Conservation (phyloP, 805 yeast species). For the Dipodascus albidus region DNA sequence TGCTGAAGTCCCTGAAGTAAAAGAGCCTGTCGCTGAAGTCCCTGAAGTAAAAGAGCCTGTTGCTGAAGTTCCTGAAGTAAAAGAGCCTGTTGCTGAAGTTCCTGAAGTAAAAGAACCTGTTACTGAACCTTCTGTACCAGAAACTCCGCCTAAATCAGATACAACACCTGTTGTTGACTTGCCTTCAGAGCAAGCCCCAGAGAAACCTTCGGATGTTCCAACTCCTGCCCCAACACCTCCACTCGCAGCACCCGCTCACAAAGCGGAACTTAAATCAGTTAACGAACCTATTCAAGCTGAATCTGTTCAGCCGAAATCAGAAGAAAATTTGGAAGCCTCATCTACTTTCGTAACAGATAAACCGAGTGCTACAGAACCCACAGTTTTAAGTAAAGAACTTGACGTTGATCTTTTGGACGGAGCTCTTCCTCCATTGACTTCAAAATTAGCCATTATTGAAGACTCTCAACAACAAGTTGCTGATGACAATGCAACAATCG, state of each 20-base stretch:
- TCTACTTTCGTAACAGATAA: background rate
- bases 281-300: background rate
- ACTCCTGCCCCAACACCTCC: conserved; percentile 1
- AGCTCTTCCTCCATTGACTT: too few relatives aligned
- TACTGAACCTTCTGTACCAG: background rate
- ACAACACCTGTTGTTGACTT: background rate
- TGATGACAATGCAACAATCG: background rate
- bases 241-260: background rate
- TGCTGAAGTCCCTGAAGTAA: background rate
- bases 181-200: too few relatives aligned
- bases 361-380: background rate
- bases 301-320: background rate
- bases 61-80: background rate
- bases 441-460: too few relatives aligned
- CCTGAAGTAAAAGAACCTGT: background rate
- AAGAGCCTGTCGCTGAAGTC: background rate
- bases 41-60: background rate
- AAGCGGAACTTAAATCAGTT: background rate
- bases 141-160: background rate
- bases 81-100: conserved; percentile 5
- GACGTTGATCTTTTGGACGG: too few relatives aligned
- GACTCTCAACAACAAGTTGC: too few relatives aligned
- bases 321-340: background rate
- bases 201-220: too few relatives aligned
- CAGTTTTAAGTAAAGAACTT: background rate